These are phyloP conservation scores for Cryptomeria japonica DNA, from an alignment of 75 land plant genomes.

Conservation along the genomic window DNA sequence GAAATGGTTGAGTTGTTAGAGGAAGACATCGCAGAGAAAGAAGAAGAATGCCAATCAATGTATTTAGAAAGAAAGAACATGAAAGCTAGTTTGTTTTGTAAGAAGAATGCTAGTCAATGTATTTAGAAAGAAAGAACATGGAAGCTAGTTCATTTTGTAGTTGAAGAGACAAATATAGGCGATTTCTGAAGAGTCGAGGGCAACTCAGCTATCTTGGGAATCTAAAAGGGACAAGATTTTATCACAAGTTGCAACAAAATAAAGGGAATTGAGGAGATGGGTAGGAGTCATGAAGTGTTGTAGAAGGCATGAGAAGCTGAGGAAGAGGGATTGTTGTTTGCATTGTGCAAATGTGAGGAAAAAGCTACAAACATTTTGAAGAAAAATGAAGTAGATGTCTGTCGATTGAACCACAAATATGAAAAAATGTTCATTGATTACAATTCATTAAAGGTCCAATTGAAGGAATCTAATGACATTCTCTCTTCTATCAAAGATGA, in stretches of 20 bases:
- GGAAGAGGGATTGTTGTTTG: too few relatives aligned
- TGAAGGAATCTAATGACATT: neutral
- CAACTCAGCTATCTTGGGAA: neutral
- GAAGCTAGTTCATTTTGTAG: neutral
- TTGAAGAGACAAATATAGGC: neutral
- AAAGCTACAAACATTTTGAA: neutral
- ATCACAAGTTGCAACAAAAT: neutral
- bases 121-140: neutral
- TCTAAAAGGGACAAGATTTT: neutral
- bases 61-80: neutral
- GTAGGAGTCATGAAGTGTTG: neutral
- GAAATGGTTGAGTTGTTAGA: neutral
- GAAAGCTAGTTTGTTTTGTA: too few relatives aligned
- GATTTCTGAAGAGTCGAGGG: neutral
- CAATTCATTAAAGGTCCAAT: neutral
- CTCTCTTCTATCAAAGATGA: neutral
- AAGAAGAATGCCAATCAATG: too few relatives aligned
- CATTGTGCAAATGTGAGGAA: neutral
- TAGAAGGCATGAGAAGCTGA: neutral
- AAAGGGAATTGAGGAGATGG: neutral
- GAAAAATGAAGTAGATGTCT: neutral
- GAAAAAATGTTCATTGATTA: neutral
- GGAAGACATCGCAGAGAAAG: too few relatives aligned
- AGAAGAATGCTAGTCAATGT: too few relatives aligned
- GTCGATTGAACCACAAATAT: neutral